These are phyloP conservation scores for Boletus bicolor DNA, from an alignment of 768 basidiomycete genomes.

Conservation along the genomic window DNA sequence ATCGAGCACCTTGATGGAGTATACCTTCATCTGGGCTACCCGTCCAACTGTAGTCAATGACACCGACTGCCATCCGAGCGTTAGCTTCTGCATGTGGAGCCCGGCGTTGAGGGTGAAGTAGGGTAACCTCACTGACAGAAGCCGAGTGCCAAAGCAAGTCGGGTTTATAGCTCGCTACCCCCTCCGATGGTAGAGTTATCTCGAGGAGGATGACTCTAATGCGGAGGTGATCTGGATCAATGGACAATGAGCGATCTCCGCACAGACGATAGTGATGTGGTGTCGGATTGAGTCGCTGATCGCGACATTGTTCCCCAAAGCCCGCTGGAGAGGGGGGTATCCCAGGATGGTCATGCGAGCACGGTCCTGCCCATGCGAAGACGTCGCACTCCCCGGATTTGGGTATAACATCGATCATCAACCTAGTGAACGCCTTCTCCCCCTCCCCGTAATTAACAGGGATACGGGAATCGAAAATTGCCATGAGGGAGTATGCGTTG, in stretches of 20 bases:
- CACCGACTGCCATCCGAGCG: conserved; percentile 15
- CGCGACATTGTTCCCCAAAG: conserved; percentile 3
- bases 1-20: not conserved
- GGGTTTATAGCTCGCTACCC: not conserved
- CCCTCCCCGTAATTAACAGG: conserved; percentile 14
- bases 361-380: conserved; percentile 23
- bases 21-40: conserved; percentile 8
- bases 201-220: conserved; percentile 12
- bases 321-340: conserved; percentile 16
- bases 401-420: conserved; percentile 18
- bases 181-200: not conserved
- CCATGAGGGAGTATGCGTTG: conserved; percentile 19
- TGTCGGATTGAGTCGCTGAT: conserved; percentile 1
- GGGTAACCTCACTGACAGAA: conserved; percentile 4
- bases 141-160: not conserved
- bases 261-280: conserved; percentile 19
- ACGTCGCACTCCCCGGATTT: conserved; percentile 19
- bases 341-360: conserved; percentile 2
- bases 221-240: conserved; percentile 1
- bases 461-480: conserved; percentile 15
- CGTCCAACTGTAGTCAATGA: conserved; percentile 22
- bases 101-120: not conserved
- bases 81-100: too few relatives aligned
- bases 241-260: conserved; percentile 19
- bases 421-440: conserved; percentile 12